Conservation (phyloP, 805 yeast species). For the Candida broadrunensis region DNA sequence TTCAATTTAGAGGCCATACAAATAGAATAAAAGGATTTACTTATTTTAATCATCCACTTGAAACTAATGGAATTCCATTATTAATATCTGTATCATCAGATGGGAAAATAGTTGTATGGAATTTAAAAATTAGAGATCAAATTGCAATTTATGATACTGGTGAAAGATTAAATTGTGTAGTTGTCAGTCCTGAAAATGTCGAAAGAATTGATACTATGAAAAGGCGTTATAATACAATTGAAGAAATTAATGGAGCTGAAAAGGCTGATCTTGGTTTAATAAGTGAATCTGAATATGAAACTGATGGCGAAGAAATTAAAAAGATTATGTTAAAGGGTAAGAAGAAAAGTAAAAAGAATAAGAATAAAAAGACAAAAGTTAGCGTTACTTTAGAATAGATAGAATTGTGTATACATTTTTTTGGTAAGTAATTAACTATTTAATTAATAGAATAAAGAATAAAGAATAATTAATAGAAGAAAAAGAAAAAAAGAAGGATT, state of each 20-base stretch:
- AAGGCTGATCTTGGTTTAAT: conserved; percentile 15
- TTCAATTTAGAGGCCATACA: conserved; percentile 74
- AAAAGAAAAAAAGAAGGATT: not conserved
- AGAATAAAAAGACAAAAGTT: conserved; percentile 31
- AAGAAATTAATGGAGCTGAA: conserved; percentile 11
- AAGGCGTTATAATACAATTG: conserved; percentile 38
- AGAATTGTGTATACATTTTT: not conserved
- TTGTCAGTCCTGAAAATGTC: conserved; percentile 69
- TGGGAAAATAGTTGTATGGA: conserved; percentile 92
- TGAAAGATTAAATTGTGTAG: conserved; percentile 86
- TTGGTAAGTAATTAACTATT: too few relatives aligned
- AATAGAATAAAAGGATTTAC: conserved; percentile 80
- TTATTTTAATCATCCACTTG: conserved; percentile 39
- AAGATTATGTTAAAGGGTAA: conserved; percentile 52
- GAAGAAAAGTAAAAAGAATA: conserved; percentile 38
- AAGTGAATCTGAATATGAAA: conserved; percentile 73
- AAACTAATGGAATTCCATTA: conserved; percentile 37
- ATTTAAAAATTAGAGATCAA: conserved; percentile 60
- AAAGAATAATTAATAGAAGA: not conserved
- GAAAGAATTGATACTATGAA: conserved; percentile 74
- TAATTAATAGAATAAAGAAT: too few relatives aligned
- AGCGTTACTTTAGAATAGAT: conserved; percentile 54
- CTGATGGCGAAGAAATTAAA: conserved; percentile 66
- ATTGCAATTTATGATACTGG: conserved; percentile 88
- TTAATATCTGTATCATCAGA: conserved; percentile 87